Percentiles rank a stretch among this genome's conserved stretches.
These are phyloP conservation scores for Fragaria vesca DNA, from an alignment of 306 rosid genomes.

Conservation along the genomic window DNA sequence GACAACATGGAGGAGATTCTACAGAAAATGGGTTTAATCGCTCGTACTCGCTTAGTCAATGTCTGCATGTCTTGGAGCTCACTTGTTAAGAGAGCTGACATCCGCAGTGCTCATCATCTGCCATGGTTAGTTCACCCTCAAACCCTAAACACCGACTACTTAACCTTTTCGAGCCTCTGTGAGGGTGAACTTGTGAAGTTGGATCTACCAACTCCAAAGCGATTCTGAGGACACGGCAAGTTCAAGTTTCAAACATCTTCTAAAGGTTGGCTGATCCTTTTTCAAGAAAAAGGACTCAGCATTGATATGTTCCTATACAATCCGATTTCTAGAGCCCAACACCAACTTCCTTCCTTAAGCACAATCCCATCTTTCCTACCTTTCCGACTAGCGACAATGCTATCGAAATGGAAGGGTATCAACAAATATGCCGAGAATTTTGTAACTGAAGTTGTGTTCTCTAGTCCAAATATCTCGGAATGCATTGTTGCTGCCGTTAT, in stretches of 20 bases:
- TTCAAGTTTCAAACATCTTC: neutral
- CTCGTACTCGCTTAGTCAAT: too few species aligned
- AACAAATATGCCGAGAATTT: neutral
- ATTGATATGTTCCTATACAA: neutral
- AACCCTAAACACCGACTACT: too few species aligned
- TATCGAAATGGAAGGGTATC: neutral
- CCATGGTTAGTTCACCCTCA: too few species aligned
- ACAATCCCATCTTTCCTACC: neutral
- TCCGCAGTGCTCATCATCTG: too few species aligned
- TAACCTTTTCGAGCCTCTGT: too few species aligned
- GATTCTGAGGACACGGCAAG: too few species aligned
- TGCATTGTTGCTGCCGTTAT: neutral
- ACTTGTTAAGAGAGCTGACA: too few species aligned
- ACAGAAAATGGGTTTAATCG: too few species aligned
- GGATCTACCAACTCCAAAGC: too few species aligned
- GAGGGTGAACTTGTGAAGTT: too few species aligned
- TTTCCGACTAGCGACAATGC: neutral
- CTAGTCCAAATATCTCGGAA: conserved; percentile 4
- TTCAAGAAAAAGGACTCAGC: neutral
- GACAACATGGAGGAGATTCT: too few species aligned
- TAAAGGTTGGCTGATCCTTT: neutral
- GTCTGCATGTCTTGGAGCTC: too few species aligned
- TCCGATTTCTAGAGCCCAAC: neutral
- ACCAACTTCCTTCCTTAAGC: neutral
- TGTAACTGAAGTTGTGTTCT: neutral